Conservation (phyloP, 78 protist species). For the Blattamonas nauphoetae region DNA sequence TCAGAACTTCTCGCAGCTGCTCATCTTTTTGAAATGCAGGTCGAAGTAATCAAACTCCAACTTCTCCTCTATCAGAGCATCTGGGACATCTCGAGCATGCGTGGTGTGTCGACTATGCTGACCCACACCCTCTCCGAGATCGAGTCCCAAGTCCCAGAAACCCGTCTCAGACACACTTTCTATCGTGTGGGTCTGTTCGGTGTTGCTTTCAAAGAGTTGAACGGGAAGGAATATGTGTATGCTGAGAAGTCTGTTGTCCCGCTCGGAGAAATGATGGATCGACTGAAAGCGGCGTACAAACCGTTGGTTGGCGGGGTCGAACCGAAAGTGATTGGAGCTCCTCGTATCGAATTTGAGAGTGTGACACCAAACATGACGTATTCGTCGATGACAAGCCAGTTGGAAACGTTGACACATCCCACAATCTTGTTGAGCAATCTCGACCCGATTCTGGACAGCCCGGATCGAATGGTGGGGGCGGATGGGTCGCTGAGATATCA, state of each 20-base stretch:
- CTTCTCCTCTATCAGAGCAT: background rate
- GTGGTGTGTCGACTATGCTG: background rate
- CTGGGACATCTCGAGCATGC: background rate
- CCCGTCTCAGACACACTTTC: background rate
- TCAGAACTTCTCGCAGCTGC: background rate
- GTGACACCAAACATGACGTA: too few species aligned
- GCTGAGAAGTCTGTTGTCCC: background rate
- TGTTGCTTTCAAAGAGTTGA: background rate
- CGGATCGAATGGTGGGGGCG: too few species aligned
- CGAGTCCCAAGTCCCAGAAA: background rate
- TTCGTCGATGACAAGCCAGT: too few species aligned
- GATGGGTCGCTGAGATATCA: too few species aligned
- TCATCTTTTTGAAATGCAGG: background rate
- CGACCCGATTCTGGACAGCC: too few species aligned
- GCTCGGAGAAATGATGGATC: background rate
- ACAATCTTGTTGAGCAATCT: too few species aligned
- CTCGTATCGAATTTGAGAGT: too few species aligned
- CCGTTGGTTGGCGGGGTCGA: too few species aligned
- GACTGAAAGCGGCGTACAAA: too few species aligned
- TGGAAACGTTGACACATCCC: too few species aligned
- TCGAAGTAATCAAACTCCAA: background rate
- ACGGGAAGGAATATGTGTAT: background rate
- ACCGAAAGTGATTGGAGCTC: too few species aligned
- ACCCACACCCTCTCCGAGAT: background rate
- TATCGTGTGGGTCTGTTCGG: background rate